phyloP scores from a whole-genome alignment of 1,284 basidiomycete species.

The Irpex rosettiformis region DNA sequence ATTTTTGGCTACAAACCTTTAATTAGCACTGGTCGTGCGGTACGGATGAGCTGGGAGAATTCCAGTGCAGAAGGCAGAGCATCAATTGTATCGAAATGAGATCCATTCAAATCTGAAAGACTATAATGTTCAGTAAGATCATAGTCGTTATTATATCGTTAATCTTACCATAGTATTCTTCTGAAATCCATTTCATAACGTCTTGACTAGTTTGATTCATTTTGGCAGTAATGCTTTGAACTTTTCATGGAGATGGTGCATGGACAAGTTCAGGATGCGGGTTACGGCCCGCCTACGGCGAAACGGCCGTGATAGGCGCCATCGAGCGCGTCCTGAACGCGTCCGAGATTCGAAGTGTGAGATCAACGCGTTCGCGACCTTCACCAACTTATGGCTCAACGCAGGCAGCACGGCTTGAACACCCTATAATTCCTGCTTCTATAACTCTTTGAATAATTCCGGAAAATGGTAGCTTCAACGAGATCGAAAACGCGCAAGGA shows the following conservation, averaged over 20 bases:
- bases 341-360: not conserved
- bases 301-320: not conserved
- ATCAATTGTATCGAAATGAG: slow-evolving; percentile 49
- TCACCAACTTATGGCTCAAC: not conserved
- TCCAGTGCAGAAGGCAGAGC: slow-evolving; percentile 65
- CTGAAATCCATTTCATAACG: slow-evolving; percentile 41
- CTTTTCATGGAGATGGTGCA: too few species aligned
- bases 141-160: not conserved
- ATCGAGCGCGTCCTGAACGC: too few species aligned
- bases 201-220: slow-evolving; percentile 1
- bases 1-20: slow-evolving; percentile 42
- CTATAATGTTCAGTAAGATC: not conserved
- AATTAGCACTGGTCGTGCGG: slow-evolving; percentile 78
- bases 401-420: too few species aligned
- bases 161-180: slow-evolving; percentile 50
- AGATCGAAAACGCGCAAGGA: slow-evolving; percentile 6
- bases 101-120: slow-evolving; percentile 63
- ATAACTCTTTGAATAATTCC: not conserved
- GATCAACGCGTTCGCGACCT: slow-evolving; percentile 9
- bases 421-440: too few species aligned
- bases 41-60: slow-evolving; percentile 69
- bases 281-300: too few species aligned
- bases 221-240: not conserved
- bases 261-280: too few species aligned
- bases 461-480: slow-evolving; percentile 8